Base-by-base conservation (phyloP, 1,284 basidiomycete genomes). In the Puccinia polysora region DNA sequence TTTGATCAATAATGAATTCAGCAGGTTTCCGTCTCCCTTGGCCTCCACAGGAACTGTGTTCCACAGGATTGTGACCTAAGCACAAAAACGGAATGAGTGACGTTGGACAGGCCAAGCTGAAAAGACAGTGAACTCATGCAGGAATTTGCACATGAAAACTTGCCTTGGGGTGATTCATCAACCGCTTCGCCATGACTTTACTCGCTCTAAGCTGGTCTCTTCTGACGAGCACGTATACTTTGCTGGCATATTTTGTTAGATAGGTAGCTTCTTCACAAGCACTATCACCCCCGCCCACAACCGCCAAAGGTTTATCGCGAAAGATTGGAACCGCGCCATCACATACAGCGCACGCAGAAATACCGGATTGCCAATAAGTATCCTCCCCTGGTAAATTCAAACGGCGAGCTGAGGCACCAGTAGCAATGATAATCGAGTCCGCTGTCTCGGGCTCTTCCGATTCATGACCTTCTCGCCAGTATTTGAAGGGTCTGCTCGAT, bases 321-420 rank as follows among this genome's bases (percentile, higher is more conserved):
- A 99, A 99, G 80, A 99, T 97, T 30, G 95, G 95, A 18, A 98
- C 95, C 14, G 95, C 95, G 77, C 96, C 95, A 80, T 98, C 95
- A 77, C 96, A 99, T 2, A 98, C 96, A 1, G 96, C 95, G 80
- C 95, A 99, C 4, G 96, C 96, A 75, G 89, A 91, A 80, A 99
- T 97, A 76, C 95, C 96, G 77, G 88, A 91, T 82, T 98, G 94
- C 96, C 96, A 98, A 81, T 98, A 98, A 1, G 85, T 89, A 40
- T 92, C 87, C 82, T 98, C 96, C 50, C 96, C 96, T 71, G 88
- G 89, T 63, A 98, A 84, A 74, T 88, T 86, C 76, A 98, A 83
- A 64, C 96, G 86, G 81, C 95, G 95, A 38, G 95, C 95, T 67
- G 89, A 91, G 34, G 95, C 95, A 76, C 96, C 95, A 4, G 95